These are phyloP conservation scores for Rhizophora apiculata DNA, from an alignment of 345 rosid genomes.

Conservation along the genomic window DNA sequence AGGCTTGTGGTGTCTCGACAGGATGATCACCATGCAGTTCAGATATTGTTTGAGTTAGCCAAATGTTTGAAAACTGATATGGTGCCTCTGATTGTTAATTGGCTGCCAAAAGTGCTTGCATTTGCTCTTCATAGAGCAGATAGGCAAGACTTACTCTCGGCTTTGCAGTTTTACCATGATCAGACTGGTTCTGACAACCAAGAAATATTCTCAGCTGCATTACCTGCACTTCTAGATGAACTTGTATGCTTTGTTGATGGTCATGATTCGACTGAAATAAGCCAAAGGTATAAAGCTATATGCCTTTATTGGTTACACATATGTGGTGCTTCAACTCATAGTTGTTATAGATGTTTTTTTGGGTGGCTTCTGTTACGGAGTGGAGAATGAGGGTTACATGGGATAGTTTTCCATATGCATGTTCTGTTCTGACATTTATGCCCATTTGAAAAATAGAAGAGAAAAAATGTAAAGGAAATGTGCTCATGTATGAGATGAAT, in stretches of 20 bases:
- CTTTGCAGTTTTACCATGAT: conserved; percentile 74
- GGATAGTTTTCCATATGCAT: too few species aligned
- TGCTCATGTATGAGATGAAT: too few species aligned
- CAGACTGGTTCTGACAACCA: conserved; percentile 79
- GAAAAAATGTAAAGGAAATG: too few species aligned
- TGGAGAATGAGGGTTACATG: too few species aligned
- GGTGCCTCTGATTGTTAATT: conserved; percentile 73
- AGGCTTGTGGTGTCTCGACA: conserved; percentile 81
- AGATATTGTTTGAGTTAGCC: conserved; percentile 60
- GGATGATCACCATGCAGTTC: conserved; percentile 57
- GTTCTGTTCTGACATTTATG: too few species aligned
- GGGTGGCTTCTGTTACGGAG: too few species aligned
- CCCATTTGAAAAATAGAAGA: too few species aligned
- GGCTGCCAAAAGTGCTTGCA: conserved; percentile 92
- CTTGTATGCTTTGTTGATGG: conserved; percentile 85
- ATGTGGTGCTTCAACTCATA: too few species aligned
- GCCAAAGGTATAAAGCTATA: conserved; percentile 50
- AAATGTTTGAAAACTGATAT: conserved; percentile 64
- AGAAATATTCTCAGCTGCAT: conserved; percentile 89
- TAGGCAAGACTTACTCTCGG: conserved; percentile 56
- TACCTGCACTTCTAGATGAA: conserved; percentile 91
- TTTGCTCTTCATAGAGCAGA: conserved; percentile 77
- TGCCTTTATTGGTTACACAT: neutral
- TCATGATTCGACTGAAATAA: conserved; percentile 63
- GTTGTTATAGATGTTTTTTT: too few species aligned